phyloP scores from a whole-genome alignment of 2,329 filamentous ascomycete genomes.

The Neurospora crassa region DNA sequence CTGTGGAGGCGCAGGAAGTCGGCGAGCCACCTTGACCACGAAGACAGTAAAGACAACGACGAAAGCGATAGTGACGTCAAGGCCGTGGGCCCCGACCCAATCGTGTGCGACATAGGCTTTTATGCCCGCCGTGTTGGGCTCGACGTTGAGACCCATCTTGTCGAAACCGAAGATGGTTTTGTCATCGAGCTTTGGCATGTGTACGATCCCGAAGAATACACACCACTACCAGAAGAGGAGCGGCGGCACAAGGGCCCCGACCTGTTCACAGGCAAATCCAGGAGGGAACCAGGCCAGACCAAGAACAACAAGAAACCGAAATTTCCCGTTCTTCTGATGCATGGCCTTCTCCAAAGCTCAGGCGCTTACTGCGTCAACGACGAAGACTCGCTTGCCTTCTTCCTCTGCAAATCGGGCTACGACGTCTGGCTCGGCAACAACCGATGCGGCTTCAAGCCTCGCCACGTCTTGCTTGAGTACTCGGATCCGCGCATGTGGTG shows the following conservation, averaged over 20 bases:
- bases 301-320: constrained; percentile 39
- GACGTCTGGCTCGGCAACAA: constrained; percentile 97
- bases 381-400: constrained; percentile 83
- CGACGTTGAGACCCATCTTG: constrained; percentile 71
- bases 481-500: constrained; percentile 88
- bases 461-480: constrained; percentile 61
- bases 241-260: constrained; percentile 48
- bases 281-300: constrained; percentile 26
- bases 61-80: constrained; percentile 43
- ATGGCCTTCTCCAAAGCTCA: constrained; percentile 78
- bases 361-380: constrained; percentile 88
- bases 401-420: constrained; percentile 82
- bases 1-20: constrained; percentile 49
- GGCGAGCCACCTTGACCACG: constrained; percentile 26
- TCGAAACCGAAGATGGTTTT: constrained; percentile 91
- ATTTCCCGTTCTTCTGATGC: constrained; percentile 80
- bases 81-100: constrained; percentile 62
- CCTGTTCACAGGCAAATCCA: constrained; percentile 41
- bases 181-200: constrained; percentile 84
- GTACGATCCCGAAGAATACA: constrained; percentile 71
- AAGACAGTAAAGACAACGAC: constrained; percentile 35
- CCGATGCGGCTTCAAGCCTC: constrained; percentile 73
- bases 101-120: constrained; percentile 72
- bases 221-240: constrained; percentile 36
- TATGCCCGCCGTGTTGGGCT: constrained; percentile 83